Evolutionary conservation across 495 filamentous ascomycete species (phyloP).

Genomic region (Amniculicola lignicola): DNA sequence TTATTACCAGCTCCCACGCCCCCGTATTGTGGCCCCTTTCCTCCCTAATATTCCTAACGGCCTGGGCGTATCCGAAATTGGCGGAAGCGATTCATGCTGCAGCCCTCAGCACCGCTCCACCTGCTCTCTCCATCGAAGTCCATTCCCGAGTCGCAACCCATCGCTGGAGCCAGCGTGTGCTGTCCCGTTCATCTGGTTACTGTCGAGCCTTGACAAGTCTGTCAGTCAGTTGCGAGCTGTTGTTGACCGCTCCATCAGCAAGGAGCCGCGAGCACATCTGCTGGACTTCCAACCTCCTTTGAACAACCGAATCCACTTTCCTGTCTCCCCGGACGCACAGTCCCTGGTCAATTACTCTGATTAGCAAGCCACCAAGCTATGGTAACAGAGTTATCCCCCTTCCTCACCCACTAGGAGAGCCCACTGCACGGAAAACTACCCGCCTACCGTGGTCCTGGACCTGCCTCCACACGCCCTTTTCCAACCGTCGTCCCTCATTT

Average conservation of each 20-base stretch:
- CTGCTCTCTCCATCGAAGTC: slow-evolving; percentile 13
- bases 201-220: not conserved
- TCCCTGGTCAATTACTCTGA: slow-evolving; percentile 26
- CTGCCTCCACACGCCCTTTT: slow-evolving; percentile 35
- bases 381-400: slow-evolving; percentile 34
- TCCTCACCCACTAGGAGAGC: slow-evolving; percentile 31
- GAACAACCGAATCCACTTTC: slow-evolving; percentile 18
- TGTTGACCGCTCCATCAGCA: slow-evolving; percentile 26
- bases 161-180: slow-evolving; percentile 2
- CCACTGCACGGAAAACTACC: slow-evolving; percentile 29
- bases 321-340: slow-evolving; percentile 30
- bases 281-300: slow-evolving; percentile 22
- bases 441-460: slow-evolving; percentile 38
- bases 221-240: slow-evolving; percentile 14
- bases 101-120: slow-evolving; percentile 17
- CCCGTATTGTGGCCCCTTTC: slow-evolving; percentile 10
- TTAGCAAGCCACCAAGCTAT: slow-evolving; percentile 36
- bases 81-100: slow-evolving; percentile 34
- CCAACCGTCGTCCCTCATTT: slow-evolving; percentile 34
- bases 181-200: slow-evolving; percentile 1
- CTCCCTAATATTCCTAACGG: slow-evolving; percentile 34
- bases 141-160: slow-evolving; percentile 3
- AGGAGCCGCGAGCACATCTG: slow-evolving; percentile 4
- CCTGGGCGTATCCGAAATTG: slow-evolving; percentile 35
- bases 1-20: slow-evolving; percentile 24